These are phyloP conservation scores for Agaricus subrufescens DNA, from an alignment of 768 basidiomycete species.

Conservation along the genomic window DNA sequence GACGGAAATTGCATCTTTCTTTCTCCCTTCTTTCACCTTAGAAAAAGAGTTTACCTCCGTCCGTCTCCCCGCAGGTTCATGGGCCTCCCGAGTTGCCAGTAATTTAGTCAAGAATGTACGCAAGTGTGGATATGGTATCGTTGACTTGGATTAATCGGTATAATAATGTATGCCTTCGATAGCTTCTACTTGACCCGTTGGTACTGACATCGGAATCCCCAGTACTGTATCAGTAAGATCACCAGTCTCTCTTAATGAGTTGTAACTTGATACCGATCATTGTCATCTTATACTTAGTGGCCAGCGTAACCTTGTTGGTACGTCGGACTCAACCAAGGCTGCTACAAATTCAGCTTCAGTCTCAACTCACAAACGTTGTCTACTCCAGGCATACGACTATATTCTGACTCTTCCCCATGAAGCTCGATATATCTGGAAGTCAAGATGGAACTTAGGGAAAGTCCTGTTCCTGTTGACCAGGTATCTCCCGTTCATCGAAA, in stretches of 20 bases:
- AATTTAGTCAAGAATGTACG: too few species aligned
- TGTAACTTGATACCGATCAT: neutral
- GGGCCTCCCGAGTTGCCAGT: too few species aligned
- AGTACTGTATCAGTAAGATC: neutral
- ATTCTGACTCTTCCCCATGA: slow-evolving; percentile 8
- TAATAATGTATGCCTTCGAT: neutral
- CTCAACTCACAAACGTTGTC: neutral
- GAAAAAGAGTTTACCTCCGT: too few species aligned
- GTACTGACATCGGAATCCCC: neutral
- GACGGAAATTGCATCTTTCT: too few species aligned
- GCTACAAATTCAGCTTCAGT: neutral
- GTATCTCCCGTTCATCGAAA: slow-evolving; percentile 10
- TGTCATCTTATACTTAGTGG: neutral
- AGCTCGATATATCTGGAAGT: slow-evolving; percentile 8
- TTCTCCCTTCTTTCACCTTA: too few species aligned
- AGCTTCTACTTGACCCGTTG: neutral
- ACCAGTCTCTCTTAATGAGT: neutral
- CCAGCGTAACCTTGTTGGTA: slow-evolving; percentile 5
- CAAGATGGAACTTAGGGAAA: slow-evolving; percentile 9
- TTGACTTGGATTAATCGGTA: neutral
- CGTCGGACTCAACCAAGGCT: neutral
- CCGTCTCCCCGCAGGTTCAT: too few species aligned
- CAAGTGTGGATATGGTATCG: too few species aligned
- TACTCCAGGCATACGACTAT: slow-evolving; percentile 8
- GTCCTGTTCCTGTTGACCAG: slow-evolving; percentile 13